These are phyloP conservation scores for Dillenia suffruticosa DNA, from an alignment of 164 flowering plant genomes.

Conservation along the genomic window DNA sequence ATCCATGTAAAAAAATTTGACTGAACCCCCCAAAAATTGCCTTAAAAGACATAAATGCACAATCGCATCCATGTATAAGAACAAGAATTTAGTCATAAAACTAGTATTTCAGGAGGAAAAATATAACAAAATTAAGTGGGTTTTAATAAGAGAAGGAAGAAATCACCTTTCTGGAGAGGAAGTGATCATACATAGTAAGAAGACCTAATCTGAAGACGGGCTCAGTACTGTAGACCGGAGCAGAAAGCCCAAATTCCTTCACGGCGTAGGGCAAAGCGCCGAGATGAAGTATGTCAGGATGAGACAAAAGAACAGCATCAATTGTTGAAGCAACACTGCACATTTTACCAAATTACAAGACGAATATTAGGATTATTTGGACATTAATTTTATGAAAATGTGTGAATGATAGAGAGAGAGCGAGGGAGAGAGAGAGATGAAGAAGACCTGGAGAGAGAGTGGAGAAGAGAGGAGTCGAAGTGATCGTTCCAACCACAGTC, in stretches of 20 bases:
- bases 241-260: conserved; percentile 82
- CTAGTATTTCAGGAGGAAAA: not conserved
- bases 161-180: conserved; percentile 70
- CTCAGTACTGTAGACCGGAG: conserved; percentile 85
- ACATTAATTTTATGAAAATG: not conserved
- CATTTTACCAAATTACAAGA: not conserved
- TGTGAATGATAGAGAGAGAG: not conserved
- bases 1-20: too few species aligned
- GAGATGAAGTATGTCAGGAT: conserved; percentile 87
- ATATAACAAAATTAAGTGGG: not conserved
- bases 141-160: not conserved
- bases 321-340: conserved; percentile 74
- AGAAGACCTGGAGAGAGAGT: conserved; percentile 76
- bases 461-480: conserved; percentile 70
- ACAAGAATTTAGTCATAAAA: too few species aligned
- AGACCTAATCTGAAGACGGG: conserved; percentile 88
- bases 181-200: conserved; percentile 93
- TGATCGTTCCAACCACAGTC: conserved; percentile 99
- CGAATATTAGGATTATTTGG: not conserved
- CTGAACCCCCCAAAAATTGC: too few species aligned
- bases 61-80: too few species aligned
- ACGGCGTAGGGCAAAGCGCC: conserved; percentile 94
- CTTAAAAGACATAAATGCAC: too few species aligned
- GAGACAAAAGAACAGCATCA: conserved; percentile 86
- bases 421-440: not conserved